Evolutionary conservation across 179 eudicot genomes (phyloP), one percentile per base, ranked within the genome.

Genomic region (Silene vulgaris): DNA sequence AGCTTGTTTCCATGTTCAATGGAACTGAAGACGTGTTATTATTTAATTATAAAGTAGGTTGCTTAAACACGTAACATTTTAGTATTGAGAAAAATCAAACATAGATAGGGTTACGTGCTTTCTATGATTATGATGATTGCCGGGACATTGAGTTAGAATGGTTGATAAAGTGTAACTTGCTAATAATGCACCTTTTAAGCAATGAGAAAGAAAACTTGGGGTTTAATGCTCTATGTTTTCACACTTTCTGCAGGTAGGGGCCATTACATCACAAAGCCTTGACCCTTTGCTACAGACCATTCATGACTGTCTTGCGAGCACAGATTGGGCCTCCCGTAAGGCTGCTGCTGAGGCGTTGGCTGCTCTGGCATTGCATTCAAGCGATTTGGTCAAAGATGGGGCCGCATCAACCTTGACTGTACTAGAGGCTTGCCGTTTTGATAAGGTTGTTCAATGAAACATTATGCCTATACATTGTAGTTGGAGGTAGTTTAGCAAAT

Each of bases 291-390:
- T 95, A 69, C 96, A 89, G 76, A 88, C 90, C 87, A 86, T 95
- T 80, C 92, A 87, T 68, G 95, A 85, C 9, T 92, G 91, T 79
- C 96, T 95, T 72, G 83, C 86, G 77, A 92, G 90, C 83, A 74
- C 95, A 70, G 99, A 95, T 80, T 95, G 97, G 99, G 94, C 96
- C 59, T 90, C 96, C 45, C 94, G 99, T 43, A 95, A 92, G 85
- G 94, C 99, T 82, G 97, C 99, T 62, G 96, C 99, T 26, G 99
- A 95, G 73, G 84, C 97, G 62, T 86, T 95, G 80, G 82, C 63
- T 80, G 87, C 88, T 60, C 75, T 95, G 81, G 96, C 99, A 65
- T 75, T 82, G 86, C 85, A 89, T 83, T 88, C 98, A 1, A 85
- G 87, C 45, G 88, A 88, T 82, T 84, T 95, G 83, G 82, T 89